These are phyloP conservation scores for Diplocarpon rosae DNA, from an alignment of 2,329 filamentous ascomycete genomes.

Conservation along the genomic window DNA sequence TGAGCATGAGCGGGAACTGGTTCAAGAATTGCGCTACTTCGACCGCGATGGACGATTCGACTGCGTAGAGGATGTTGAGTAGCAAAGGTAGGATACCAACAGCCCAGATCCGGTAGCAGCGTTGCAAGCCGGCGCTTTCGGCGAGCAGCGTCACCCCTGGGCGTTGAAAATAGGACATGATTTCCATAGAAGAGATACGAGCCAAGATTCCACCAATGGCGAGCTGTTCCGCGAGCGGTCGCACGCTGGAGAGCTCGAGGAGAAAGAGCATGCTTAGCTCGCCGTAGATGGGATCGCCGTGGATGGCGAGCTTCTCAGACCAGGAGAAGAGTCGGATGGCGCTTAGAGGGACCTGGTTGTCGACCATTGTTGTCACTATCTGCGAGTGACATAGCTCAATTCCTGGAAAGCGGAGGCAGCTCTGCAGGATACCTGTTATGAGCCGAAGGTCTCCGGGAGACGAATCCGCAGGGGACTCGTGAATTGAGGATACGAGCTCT, in stretches of 20 bases:
- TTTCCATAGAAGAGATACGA: constrained; percentile 66
- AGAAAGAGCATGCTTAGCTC: constrained; percentile 86
- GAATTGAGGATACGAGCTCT: constrained; percentile 68
- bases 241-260: constrained; percentile 73
- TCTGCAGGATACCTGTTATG: constrained; percentile 79
- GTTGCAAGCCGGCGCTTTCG: constrained; percentile 51
- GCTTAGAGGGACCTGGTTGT: constrained; percentile 66
- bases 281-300: constrained; percentile 81
- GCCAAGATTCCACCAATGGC: constrained; percentile 77
- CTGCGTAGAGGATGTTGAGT: constrained; percentile 73
- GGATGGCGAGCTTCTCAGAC: constrained; percentile 70
- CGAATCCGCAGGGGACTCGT: constrained; percentile 56
- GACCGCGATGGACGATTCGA: constrained; percentile 70
- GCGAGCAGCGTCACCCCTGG: constrained; percentile 68
- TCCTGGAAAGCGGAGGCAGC: constrained; percentile 66
- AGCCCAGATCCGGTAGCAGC: constrained; percentile 84
- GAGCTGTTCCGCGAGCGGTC: constrained; percentile 75
- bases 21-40: constrained; percentile 84
- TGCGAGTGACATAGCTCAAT: constrained; percentile 61
- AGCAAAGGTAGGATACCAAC: constrained; percentile 79
- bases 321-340: constrained; percentile 86
- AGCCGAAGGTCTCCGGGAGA: constrained; percentile 75
- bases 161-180: constrained; percentile 67
- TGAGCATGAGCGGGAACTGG: constrained; percentile 72
- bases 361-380: constrained; percentile 57